Evolutionary conservation across 176 grass and related monocot species (phyloP).

Genomic region (Zizania latifolia): DNA sequence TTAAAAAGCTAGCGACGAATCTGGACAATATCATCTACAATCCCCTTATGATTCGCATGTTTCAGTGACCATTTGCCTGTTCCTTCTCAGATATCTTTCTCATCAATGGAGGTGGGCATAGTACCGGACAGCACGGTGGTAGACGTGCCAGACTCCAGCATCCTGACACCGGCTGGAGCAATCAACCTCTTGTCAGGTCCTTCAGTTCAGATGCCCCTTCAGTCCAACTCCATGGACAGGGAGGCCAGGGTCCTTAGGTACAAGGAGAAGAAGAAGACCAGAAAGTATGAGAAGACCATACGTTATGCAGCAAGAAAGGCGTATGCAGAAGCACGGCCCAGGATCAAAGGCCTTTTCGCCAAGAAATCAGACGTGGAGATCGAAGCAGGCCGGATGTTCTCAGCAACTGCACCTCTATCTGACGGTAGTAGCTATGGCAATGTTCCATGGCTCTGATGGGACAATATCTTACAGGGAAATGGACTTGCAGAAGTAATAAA

Average conservation of each 20-base stretch:
- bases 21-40: too few species aligned
- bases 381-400: constrained; percentile 61
- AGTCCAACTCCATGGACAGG: constrained; percentile 51
- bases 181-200: constrained; percentile 27
- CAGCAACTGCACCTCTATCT: constrained; percentile 26
- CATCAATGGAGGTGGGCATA: constrained; percentile 61
- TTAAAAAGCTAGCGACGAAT: background rate
- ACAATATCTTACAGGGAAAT: background rate
- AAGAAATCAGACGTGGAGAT: constrained; percentile 43
- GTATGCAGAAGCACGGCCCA: constrained; percentile 50
- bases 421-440: constrained; percentile 44
- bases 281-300: constrained; percentile 73
- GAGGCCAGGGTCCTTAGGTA: constrained; percentile 72
- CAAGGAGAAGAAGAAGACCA: constrained; percentile 72
- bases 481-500: background rate
- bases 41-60: constrained; percentile 37
- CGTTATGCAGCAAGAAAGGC: constrained; percentile 55
- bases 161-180: constrained; percentile 24
- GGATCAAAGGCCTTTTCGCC: constrained; percentile 62
- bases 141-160: constrained; percentile 41
- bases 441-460: constrained; percentile 45
- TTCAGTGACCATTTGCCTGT: constrained; percentile 49
- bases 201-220: constrained; percentile 32
- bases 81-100: constrained; percentile 80
- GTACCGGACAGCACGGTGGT: constrained; percentile 47